A percentile compares a stretch with the other conserved stretches of the same genome.
Conservation (phyloP, 768 basidiomycete genomes). For the Amanita pallidorosea region DNA sequence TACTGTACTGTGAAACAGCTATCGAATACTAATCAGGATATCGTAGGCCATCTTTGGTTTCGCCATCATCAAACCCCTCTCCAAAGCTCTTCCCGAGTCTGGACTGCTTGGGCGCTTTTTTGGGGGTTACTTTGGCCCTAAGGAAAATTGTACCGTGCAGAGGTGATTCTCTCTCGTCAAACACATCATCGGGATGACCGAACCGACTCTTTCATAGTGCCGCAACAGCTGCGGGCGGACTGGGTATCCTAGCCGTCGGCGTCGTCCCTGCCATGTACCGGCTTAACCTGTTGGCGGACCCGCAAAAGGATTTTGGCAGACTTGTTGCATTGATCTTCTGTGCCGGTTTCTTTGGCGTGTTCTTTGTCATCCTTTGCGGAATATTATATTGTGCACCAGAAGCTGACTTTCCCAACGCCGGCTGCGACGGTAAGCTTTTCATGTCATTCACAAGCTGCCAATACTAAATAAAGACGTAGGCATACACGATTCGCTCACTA, state of each 20-base stretch:
- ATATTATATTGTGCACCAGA: constrained; percentile 54
- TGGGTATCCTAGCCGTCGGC: constrained; percentile 49
- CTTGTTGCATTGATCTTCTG: constrained; percentile 44
- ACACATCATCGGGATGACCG: background rate
- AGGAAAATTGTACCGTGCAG: constrained; percentile 58
- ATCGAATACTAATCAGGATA: background rate
- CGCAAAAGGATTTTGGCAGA: constrained; percentile 41
- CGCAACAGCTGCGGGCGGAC: constrained; percentile 46
- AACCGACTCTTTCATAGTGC: constrained; percentile 20
- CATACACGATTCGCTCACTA: constrained; percentile 51
- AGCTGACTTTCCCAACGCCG: constrained; percentile 53
- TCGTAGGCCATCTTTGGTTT: constrained; percentile 44
- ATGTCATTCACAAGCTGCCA: background rate
- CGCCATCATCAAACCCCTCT: constrained; percentile 48
- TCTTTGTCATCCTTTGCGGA: constrained; percentile 58
- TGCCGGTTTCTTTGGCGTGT: constrained; percentile 50
- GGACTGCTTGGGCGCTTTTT: constrained; percentile 32
- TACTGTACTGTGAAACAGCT: background rate
- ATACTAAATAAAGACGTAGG: constrained; percentile 18
- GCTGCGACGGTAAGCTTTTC: constrained; percentile 39
- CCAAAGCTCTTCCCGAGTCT: constrained; percentile 34
- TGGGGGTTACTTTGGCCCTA: constrained; percentile 48
- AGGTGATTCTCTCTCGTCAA: constrained; percentile 18
- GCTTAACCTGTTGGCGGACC: constrained; percentile 35
- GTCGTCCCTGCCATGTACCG: constrained; percentile 55